Percentiles rank a stretch among this genome's conserved stretches.
These are phyloP conservation scores for Raffaelea albimanens DNA, from an alignment of 2,329 filamentous ascomycete species.

Conservation along the genomic window DNA sequence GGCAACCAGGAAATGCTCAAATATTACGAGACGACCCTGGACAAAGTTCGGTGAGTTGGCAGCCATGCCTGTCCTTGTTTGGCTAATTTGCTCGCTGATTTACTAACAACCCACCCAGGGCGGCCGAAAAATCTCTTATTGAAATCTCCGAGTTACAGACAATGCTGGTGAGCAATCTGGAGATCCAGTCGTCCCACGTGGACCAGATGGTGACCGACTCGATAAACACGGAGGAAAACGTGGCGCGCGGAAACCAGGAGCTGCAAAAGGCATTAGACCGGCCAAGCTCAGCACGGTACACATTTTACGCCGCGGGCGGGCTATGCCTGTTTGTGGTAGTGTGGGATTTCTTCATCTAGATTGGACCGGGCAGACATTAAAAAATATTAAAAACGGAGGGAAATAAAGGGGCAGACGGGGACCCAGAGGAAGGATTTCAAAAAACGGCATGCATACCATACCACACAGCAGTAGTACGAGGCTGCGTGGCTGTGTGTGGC, in stretches of 20 bases:
- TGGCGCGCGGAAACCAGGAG: constrained; percentile 83
- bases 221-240: constrained; percentile 70
- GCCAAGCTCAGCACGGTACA: constrained; percentile 63
- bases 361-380: neutral
- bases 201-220: constrained; percentile 82
- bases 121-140: constrained; percentile 78
- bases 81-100: neutral
- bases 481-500: too few species aligned
- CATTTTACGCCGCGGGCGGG: constrained; percentile 71
- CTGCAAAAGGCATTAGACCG: constrained; percentile 72
- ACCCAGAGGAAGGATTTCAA: too few species aligned
- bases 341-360: constrained; percentile 62
- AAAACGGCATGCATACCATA: too few species aligned
- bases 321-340: constrained; percentile 65
- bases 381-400: neutral
- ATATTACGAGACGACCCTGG: constrained; percentile 87
- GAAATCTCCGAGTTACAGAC: constrained; percentile 92
- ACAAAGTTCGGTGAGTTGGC: constrained; percentile 77
- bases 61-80: too few species aligned
- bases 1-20: constrained; percentile 89
- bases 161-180: constrained; percentile 75
- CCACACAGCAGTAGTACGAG: too few species aligned
- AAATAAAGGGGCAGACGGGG: too few species aligned
- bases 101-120: constrained; percentile 37
- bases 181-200: constrained; percentile 79